phyloP scores from a whole-genome alignment of 2,329 filamentous ascomycete genomes.

The Ceratocystis variospora region DNA sequence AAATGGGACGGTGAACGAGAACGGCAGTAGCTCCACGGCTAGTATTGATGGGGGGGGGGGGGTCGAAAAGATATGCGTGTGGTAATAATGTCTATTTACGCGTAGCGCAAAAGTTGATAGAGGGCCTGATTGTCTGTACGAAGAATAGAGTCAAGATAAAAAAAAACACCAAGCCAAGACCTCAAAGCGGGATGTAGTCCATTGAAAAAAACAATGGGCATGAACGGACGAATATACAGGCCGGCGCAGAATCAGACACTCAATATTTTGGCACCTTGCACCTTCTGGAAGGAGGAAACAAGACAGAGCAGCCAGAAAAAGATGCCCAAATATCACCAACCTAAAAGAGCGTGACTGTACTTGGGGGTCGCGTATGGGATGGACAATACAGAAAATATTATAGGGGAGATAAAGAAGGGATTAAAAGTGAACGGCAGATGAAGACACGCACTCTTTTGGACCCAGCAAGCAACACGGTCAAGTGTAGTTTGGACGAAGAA shows the following conservation, averaged over 20 bases:
- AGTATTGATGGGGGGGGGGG: neutral
- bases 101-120: neutral
- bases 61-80: neutral
- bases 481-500: neutral
- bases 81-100: neutral
- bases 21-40: neutral
- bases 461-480: neutral
- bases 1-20: neutral
- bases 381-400: neutral
- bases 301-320: neutral
- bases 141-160: neutral
- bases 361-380: neutral
- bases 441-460: neutral
- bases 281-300: neutral
- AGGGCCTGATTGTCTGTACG: neutral
- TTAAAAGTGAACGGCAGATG: neutral
- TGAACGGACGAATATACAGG: neutral
- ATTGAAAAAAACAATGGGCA: neutral
- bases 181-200: neutral
- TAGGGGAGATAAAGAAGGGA: neutral
- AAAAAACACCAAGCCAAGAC: neutral
- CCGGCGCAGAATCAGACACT: neutral
- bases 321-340: slow-evolving; percentile 6
- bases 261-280: neutral
- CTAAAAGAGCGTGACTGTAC: neutral